Base-by-base conservation (phyloP, 768 basidiomycete genomes). In the Austroboletus eburneus region DNA sequence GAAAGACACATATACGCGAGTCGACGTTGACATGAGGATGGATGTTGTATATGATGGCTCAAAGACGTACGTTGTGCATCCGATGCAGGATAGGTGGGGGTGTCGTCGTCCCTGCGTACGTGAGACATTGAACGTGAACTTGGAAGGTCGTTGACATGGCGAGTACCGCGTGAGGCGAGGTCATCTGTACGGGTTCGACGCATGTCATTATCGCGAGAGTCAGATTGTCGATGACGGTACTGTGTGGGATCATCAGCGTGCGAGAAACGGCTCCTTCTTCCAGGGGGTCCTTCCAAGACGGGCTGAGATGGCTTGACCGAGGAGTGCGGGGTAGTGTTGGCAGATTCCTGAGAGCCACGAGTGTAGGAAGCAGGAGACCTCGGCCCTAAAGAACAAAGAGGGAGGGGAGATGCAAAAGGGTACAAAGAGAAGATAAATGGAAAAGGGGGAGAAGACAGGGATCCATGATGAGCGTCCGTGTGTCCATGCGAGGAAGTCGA, bases 391-490 rank as follows among this genome's bases (percentile, higher is more conserved):
- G 64, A 62, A 68, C 36, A 62, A 70, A 68, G 58, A 55, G 40
- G 58, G 53, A 63, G 43, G 54, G 48, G 42, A 63, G 42, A 59
- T 48, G 59, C 39, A 60, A 63, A 63, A 59, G 48, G 54, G 54
- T 51, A 57, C 25, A 65, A 58, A 55, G 56, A 63, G 47, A 63
- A 61, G 57, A 54, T 45, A 60, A 58, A 53, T 43, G 61, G 54
- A 2, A 58, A 65, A 63, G 52, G 49, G 59, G 55, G 55, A 44
- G 58, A 61, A 64, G 56, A 67, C 17, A 59, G 48, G 56, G 62
- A 57, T 70, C 70, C 68, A 70, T 65, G 64, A 67, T 69, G 67
- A 70, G 63, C 59, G 64, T 66, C 69, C 63, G 65, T 63, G 63
- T 57, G 67, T 70, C 67, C 66, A 68, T 57, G 58, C 66, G 58